phyloP scores from a whole-genome alignment of 345 rosid species.

The Moricandia moricandioides region DNA sequence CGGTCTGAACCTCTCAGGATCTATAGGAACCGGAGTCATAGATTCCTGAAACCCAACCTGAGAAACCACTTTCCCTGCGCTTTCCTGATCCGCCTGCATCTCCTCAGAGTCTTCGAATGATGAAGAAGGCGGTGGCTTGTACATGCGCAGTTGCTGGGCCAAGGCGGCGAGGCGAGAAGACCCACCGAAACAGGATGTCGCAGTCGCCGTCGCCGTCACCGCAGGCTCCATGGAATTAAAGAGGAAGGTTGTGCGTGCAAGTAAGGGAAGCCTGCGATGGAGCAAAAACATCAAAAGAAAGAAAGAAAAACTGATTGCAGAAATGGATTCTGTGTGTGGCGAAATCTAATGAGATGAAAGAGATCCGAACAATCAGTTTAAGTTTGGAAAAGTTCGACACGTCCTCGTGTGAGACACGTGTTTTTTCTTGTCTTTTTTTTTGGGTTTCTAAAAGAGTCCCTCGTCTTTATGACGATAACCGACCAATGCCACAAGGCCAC shows the following conservation, averaged over 20 bases:
- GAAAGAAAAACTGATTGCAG: not conserved
- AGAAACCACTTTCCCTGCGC: conserved; percentile 66
- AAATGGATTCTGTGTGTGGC: not conserved
- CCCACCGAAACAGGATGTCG: conserved; percentile 27
- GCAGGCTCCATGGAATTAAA: conserved; percentile 46
- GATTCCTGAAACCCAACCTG: conserved; percentile 88
- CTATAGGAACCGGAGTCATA: conserved; percentile 42
- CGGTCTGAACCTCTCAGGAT: conserved; percentile 60
- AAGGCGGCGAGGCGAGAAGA: conserved; percentile 48
- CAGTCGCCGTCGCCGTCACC: conserved; percentile 1
- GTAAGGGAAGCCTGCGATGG: conserved; percentile 38
- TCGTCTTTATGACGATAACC: not conserved
- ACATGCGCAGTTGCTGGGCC: conserved; percentile 71
- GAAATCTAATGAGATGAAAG: conserved; percentile 2
- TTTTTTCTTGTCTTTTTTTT: not conserved
- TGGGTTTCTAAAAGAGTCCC: too few species aligned
- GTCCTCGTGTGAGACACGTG: conserved; percentile 1
- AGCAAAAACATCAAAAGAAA: conserved; percentile 42
- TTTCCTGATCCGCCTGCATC: conserved; percentile 41
- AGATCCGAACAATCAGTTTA: not conserved
- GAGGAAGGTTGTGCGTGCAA: conserved; percentile 23
- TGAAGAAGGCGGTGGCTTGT: conserved; percentile 58
- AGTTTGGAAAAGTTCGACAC: not conserved
- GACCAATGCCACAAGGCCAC: not conserved
- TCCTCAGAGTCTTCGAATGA: conserved; percentile 52